Conservation (phyloP, 1,139 yeast genomes). For the Yamadazyma sp. region DNA sequence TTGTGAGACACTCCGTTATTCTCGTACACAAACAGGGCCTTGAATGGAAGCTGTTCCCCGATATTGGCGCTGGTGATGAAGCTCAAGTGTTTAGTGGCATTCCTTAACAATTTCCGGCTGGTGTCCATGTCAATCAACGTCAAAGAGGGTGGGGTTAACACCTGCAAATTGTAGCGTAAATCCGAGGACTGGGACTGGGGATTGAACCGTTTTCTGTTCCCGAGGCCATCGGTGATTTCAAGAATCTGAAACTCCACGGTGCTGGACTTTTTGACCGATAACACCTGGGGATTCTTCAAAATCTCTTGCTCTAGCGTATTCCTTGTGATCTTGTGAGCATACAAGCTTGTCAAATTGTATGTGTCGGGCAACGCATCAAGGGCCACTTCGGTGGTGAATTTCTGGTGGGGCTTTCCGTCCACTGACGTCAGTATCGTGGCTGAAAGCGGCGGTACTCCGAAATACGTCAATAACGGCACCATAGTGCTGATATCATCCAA, state of each 20-base stretch:
- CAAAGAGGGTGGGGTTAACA: constrained; percentile 63
- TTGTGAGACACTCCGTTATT: constrained; percentile 22
- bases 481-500: constrained; percentile 41
- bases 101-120: constrained; percentile 38
- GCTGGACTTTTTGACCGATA: constrained; percentile 47
- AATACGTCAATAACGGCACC: constrained; percentile 48
- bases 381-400: constrained; percentile 22
- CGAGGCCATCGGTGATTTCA: constrained; percentile 72
- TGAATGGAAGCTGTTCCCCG: constrained; percentile 45
- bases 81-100: constrained; percentile 36
- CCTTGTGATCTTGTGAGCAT: constrained; percentile 26
- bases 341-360: constrained; percentile 11
- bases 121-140: constrained; percentile 39
- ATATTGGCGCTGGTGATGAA: constrained; percentile 22
- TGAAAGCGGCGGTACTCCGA: constrained; percentile 76
- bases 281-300: constrained; percentile 22
- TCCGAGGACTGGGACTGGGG: constrained; percentile 45
- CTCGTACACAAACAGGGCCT: constrained; percentile 36
- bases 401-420: constrained; percentile 39
- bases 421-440: constrained; percentile 60
- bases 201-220: constrained; percentile 61
- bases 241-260: constrained; percentile 63
- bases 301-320: constrained; percentile 39
- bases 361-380: constrained; percentile 16
- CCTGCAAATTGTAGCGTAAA: constrained; percentile 52